phyloP scores from a whole-genome alignment of 305 asterid species.

The Rubia tinctorum region DNA sequence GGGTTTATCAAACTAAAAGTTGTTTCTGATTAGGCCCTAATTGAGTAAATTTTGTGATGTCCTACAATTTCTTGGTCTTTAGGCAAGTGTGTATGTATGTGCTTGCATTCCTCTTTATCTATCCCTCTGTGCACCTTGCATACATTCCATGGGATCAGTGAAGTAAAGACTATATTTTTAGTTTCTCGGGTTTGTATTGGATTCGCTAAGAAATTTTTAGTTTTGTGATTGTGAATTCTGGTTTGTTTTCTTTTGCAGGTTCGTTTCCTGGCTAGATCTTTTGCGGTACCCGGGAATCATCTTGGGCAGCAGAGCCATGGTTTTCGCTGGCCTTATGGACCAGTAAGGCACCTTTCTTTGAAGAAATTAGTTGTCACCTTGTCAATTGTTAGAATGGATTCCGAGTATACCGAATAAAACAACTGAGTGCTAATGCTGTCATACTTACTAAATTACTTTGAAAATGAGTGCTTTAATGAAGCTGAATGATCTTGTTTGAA shows the following conservation, averaged over 20 bases:
- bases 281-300: conserved; percentile 96
- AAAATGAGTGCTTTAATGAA: background rate
- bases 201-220: background rate
- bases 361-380: conserved; percentile 1
- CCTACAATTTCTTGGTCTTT: background rate
- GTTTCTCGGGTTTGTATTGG: background rate
- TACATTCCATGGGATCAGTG: background rate
- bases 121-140: background rate
- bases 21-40: background rate
- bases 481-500: background rate
- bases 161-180: background rate
- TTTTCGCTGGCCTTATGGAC: conserved; percentile 98
- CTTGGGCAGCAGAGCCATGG: conserved; percentile 99
- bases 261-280: conserved; percentile 91
- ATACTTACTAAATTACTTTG: background rate
- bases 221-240: conserved; percentile 12
- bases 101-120: background rate
- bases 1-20: background rate
- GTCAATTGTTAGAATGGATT: background rate
- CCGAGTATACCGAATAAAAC: background rate
- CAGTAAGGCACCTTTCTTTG: conserved; percentile 51
- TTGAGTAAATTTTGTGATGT: background rate
- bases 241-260: conserved; percentile 52
- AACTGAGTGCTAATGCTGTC: background rate
- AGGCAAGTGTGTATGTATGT: background rate